Conservation (phyloP, 106 monocot species). For the Chionographis japonica region DNA sequence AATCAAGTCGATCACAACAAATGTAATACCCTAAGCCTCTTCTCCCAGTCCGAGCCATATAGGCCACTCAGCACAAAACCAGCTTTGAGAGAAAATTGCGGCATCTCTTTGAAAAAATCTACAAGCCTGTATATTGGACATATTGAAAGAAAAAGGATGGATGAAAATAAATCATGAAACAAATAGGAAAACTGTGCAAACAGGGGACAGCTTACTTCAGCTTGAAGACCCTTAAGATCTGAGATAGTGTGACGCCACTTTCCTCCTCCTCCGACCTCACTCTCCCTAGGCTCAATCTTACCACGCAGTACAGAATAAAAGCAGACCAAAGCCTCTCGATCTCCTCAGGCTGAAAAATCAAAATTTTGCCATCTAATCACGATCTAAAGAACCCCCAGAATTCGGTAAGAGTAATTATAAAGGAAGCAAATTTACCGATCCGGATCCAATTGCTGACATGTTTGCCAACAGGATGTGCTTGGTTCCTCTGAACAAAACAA, state of each 20-base stretch:
- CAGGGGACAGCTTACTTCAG: slow-evolving; percentile 47
- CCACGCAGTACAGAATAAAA: slow-evolving; percentile 71
- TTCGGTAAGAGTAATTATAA: not conserved
- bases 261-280: slow-evolving; percentile 33
- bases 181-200: not conserved
- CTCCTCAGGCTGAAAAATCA: slow-evolving; percentile 60
- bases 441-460: slow-evolving; percentile 62
- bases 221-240: slow-evolving; percentile 67
- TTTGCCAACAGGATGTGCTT: slow-evolving; percentile 47
- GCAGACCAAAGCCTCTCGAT: slow-evolving; percentile 81
- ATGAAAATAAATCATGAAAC: not conserved
- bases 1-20: no score
- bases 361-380: not conserved
- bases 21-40: slow-evolving; percentile 66
- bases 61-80: slow-evolving; percentile 50
- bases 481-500: slow-evolving; percentile 60
- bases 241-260: slow-evolving; percentile 40
- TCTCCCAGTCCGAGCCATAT: slow-evolving; percentile 90
- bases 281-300: slow-evolving; percentile 37
- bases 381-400: not conserved
- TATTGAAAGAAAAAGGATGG: not conserved
- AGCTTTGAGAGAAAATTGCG: slow-evolving; percentile 76
- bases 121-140: slow-evolving; percentile 41
- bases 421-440: slow-evolving; percentile 42
- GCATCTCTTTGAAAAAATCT: slow-evolving; percentile 93